Evolutionary conservation across 768 basidiomycete genomes (phyloP).

Genomic region (Naematelia aurantialba): DNA sequence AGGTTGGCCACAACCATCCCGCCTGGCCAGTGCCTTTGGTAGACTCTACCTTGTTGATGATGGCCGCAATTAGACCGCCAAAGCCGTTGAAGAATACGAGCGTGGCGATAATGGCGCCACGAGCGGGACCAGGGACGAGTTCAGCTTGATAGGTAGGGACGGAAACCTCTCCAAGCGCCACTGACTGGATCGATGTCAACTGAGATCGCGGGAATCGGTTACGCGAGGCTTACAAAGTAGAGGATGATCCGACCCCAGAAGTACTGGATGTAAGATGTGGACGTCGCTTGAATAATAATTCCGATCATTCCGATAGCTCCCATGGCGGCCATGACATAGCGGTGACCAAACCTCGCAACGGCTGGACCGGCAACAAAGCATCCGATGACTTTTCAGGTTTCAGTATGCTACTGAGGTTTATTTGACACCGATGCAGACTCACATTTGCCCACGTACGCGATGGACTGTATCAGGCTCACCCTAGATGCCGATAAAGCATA

Average conservation of each 20-base stretch:
- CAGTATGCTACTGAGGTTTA: not conserved
- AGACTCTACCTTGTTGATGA: slow-evolving; percentile 2
- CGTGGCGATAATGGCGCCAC: slow-evolving; percentile 1
- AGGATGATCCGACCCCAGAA: slow-evolving; percentile 2
- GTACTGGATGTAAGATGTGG: slow-evolving; percentile 5
- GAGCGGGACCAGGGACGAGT: not conserved
- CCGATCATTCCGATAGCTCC: slow-evolving; percentile 4
- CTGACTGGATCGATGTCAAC: too few species aligned
- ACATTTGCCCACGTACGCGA: slow-evolving; percentile 2
- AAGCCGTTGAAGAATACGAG: slow-evolving; percentile 5
- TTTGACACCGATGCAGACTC: too few species aligned
- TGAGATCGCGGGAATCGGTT: not conserved
- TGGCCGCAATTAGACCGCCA: not conserved
- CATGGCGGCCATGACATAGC: not conserved
- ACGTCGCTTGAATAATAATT: not conserved
- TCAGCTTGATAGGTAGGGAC: slow-evolving; percentile 1
- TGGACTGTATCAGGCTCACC: not conserved
- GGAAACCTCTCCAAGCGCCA: slow-evolving; percentile 1
- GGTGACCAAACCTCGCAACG: not conserved
- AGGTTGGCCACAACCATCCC: not conserved
- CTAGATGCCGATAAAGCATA: not conserved
- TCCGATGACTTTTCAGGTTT: slow-evolving; percentile 1
- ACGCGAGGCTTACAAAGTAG: not conserved
- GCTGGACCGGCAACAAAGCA: not conserved
- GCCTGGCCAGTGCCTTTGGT: not conserved